Evolutionary conservation across 1,284 basidiomycete species (phyloP), one percentile per base, ranked within the genome.

Genomic region (Entoloma clypeatum): DNA sequence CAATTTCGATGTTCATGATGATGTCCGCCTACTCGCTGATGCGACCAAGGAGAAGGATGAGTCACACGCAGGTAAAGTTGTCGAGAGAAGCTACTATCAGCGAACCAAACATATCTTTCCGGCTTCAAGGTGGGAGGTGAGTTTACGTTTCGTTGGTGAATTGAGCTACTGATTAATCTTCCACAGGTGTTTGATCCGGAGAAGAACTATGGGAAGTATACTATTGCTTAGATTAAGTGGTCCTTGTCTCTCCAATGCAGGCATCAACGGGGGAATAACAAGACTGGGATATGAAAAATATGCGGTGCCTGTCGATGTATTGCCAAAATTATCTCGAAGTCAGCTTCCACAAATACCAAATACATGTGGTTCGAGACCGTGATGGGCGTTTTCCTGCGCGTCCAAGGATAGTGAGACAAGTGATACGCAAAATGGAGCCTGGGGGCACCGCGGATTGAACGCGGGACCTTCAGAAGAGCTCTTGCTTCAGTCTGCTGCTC

Each of bases 1-100:
- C 72, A 96, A 92, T 64, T 99, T 99, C 62, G 96, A 99, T 62
- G 96, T 98, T 5, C 95, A 99, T 63, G 95, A 99, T 59, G 95
- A 99, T 60, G 88, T 99, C 7, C 88, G 96, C 4, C 64, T 99
- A 49, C 72, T 98, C n/a, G 83, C 90, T 11, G 96, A 99, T 59
- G 95, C 95, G 1, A 91, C 92, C 0, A 81, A 87, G 47, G 95
- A 99, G 64, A 99, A 98, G 67, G 93, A 99, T 58, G 96, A 99
- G 67, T 94, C 91, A 6, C 96, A 99, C 58, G 96, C 96, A 0
- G 96, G 96, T 2, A 99, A 99, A 61, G 95, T 99, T 3, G 95
- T 99, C 7, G 92, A 98, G 62, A 70, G 96, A 47, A 88, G 86
- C 45, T 99, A 90, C 77, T 98, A 99, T 61, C 89, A 94, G 56